Base-by-base conservation (phyloP, 352 stramenopile genomes). In the Globisporangium perplexum region DNA sequence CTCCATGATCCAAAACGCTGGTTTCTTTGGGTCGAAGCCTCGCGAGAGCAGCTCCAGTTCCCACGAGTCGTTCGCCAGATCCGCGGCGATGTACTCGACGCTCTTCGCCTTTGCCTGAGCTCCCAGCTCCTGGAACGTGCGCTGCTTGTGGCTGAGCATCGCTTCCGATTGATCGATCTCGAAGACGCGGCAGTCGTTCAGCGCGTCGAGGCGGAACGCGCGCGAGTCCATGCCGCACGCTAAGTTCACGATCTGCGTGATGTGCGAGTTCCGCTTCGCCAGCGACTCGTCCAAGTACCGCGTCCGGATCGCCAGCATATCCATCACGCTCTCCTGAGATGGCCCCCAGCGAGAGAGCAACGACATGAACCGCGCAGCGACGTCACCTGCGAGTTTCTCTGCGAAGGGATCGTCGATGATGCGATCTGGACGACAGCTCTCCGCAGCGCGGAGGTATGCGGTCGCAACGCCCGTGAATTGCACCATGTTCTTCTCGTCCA, bases 361-460 rank as follows among this genome's bases (percentile, higher is more conserved):
- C 26, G 45, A 46, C 33, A 47, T 12, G 18, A 63, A 4, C 31
- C 44, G 31, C 15, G 42, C 33, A 8, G 14, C 39, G n/a, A 36
- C 35, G 47, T 60, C 50, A 4, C 56, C 56, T 2, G 60, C 39
- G 4, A 67, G 49, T 4, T 42, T 35, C 30, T 67, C 56, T 0
- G 60, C 60, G 20, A 65, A 67, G 2, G 47, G 60, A 23, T 67
- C 60, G 8, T 67, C 20, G 22, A 65, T 51, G 38, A 67, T 54
- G 46, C 49, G 47, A 18, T 67, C 49, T 1, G 42, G 33, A 8
- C 60, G 60, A n/a, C 24, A 31, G 44, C 44, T 60, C 43, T 67
- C 60, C 15, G 47, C 50, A 3, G 60, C 60, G 10, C 60, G 60
- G 50, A 65, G 30, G 42, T 67, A 64, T 17, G 60, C 60, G 4